Percentiles rank a stretch among this genome's conserved stretches.
phyloP scores from a whole-genome alignment of 495 filamentous ascomycete species.

The Penicillium paxilli region DNA sequence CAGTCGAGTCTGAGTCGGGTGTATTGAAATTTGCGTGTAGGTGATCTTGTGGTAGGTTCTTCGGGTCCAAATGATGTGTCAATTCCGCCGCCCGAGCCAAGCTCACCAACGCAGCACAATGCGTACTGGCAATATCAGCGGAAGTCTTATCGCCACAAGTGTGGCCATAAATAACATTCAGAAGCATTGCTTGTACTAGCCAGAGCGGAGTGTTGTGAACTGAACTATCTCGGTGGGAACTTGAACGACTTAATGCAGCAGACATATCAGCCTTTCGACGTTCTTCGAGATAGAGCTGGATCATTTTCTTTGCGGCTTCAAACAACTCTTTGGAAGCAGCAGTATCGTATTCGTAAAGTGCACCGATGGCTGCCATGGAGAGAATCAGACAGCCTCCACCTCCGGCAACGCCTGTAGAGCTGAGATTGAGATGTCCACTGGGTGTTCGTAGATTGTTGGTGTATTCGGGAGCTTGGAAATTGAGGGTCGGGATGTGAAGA shows the following conservation, averaged over 20 bases:
- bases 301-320: conserved; percentile 92
- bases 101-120: conserved; percentile 87
- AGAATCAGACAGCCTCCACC: conserved; percentile 90
- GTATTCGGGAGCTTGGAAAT: conserved; percentile 78
- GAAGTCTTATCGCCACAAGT: conserved; percentile 90
- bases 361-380: conserved; percentile 94
- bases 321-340: conserved; percentile 82
- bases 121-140: conserved; percentile 87
- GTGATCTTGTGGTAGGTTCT: conserved; percentile 41
- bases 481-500: conserved; percentile 86
- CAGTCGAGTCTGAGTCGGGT: conserved; percentile 8
- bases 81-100: conserved; percentile 86
- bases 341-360: conserved; percentile 87
- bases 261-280: conserved; percentile 86
- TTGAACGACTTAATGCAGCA: conserved; percentile 66
- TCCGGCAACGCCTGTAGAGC: conserved; percentile 66
- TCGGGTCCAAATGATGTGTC: conserved; percentile 46
- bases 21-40: conserved; percentile 21
- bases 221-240: conserved; percentile 61
- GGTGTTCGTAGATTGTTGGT: conserved; percentile 56
- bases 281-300: conserved; percentile 90
- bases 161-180: conserved; percentile 95
- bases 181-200: conserved; percentile 97
- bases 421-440: conserved; percentile 53
- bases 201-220: conserved; percentile 85